phyloP scores from a whole-genome alignment of 192 early-diverging fungal genomes.

The Mortierella hygrophila region DNA sequence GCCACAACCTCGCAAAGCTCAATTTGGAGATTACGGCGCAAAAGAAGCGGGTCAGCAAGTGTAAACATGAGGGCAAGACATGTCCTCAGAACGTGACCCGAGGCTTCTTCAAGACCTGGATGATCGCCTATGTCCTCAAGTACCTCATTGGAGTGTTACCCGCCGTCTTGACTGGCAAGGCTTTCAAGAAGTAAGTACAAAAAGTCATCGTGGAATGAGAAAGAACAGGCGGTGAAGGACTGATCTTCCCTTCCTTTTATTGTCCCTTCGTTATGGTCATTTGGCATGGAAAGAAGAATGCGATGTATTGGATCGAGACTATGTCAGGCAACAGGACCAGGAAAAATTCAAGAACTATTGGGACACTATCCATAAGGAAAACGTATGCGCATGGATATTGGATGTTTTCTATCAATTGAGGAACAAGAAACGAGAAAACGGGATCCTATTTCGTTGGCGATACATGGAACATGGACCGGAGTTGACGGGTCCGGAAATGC shows the following conservation, averaged over 20 bases:
- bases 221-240: background rate
- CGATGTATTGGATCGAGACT: background rate
- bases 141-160: constrained; percentile 68
- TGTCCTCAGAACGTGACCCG: constrained; percentile 75
- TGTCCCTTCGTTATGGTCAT: background rate
- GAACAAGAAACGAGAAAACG: background rate
- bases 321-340: background rate
- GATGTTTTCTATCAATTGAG: background rate
- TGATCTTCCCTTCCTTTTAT: background rate
- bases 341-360: background rate
- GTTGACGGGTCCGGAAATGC: background rate
- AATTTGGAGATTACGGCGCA: constrained; percentile 51
- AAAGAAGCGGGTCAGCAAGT: constrained; percentile 48
- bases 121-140: constrained; percentile 71
- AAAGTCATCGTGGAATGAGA: background rate
- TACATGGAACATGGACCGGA: background rate
- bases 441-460: background rate
- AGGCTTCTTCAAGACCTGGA: constrained; percentile 73
- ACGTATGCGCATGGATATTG: background rate
- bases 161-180: constrained; percentile 65
- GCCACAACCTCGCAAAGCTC: constrained; percentile 60
- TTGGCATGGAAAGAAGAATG: background rate
- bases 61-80: constrained; percentile 73
- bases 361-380: background rate
- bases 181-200: constrained; percentile 62